Percentiles rank a stretch among this genome's conserved stretches.
These are phyloP conservation scores for Fusarium tricinctum DNA, from an alignment of 2,329 filamentous ascomycete genomes.

Conservation along the genomic window DNA sequence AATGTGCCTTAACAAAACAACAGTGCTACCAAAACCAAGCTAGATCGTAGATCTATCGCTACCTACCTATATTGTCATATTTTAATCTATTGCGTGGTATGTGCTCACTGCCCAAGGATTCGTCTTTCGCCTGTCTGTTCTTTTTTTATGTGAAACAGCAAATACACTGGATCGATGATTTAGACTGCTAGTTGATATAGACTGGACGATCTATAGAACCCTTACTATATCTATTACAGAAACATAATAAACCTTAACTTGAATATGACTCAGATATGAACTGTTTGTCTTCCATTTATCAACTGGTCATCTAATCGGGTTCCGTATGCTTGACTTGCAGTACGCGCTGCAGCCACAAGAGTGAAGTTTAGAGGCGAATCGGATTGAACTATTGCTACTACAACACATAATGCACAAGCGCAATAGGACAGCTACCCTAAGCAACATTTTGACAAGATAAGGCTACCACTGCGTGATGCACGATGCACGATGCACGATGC, in stretches of 20 bases:
- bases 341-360: too few species aligned
- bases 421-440: constrained; percentile 12
- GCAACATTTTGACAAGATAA: constrained; percentile 1
- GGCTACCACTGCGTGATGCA: not conserved
- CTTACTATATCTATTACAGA: not conserved
- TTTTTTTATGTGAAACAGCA: constrained; percentile 23
- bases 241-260: not conserved
- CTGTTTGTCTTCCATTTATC: not conserved
- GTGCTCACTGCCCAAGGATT: not conserved
- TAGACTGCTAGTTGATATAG: constrained; percentile 24
- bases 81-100: constrained; percentile 5
- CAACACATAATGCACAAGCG: not conserved
- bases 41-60: constrained; percentile 14
- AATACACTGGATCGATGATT: not conserved
- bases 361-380: not conserved
- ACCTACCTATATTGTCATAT: constrained; percentile 1
- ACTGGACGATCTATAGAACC: constrained; percentile 7
- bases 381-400: not conserved
- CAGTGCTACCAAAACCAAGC: not conserved
- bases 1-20: not conserved
- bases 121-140: not conserved
- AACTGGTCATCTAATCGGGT: too few species aligned
- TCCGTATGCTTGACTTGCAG: not conserved
- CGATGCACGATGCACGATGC: too few species aligned
- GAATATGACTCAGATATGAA: not conserved